Conservation (phyloP, 2,329 filamentous ascomycete genomes). For the Fusarium agapanthi region DNA sequence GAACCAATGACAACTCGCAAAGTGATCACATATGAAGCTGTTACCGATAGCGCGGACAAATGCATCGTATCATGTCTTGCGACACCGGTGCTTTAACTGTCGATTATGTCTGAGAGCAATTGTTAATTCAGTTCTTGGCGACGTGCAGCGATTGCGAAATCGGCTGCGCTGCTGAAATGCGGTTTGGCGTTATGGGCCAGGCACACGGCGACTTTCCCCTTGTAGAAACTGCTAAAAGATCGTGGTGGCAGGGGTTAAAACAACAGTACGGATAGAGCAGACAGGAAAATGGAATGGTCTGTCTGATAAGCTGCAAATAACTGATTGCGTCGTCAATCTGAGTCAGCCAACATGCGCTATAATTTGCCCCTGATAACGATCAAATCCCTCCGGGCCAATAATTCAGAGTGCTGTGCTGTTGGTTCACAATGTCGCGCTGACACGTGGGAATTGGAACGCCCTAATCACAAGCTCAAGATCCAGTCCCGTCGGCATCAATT, state of each 20-base stretch:
- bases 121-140: background rate
- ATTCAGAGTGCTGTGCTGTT: background rate
- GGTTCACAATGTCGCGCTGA: background rate
- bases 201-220: conserved; percentile 15
- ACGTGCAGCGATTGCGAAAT: conserved; percentile 3
- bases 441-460: conserved; percentile 22
- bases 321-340: background rate
- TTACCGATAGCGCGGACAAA: conserved; percentile 15
- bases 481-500: conserved; percentile 16
- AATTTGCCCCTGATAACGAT: background rate
- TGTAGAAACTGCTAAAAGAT: conserved; percentile 8
- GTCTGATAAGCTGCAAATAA: background rate
- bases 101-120: background rate
- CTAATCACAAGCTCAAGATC: conserved; percentile 35
- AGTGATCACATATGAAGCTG: background rate
- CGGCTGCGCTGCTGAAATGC: background rate
- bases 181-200: background rate
- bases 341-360: conserved; percentile 2
- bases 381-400: background rate
- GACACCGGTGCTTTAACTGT: background rate
- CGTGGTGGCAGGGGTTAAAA: conserved; percentile 22
- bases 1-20: background rate
- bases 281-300: background rate
- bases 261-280: no score
- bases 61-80: conserved; percentile 3